phyloP scores from a whole-genome alignment of 2,329 filamentous ascomycete species.

The Monilinia aucupariae region DNA sequence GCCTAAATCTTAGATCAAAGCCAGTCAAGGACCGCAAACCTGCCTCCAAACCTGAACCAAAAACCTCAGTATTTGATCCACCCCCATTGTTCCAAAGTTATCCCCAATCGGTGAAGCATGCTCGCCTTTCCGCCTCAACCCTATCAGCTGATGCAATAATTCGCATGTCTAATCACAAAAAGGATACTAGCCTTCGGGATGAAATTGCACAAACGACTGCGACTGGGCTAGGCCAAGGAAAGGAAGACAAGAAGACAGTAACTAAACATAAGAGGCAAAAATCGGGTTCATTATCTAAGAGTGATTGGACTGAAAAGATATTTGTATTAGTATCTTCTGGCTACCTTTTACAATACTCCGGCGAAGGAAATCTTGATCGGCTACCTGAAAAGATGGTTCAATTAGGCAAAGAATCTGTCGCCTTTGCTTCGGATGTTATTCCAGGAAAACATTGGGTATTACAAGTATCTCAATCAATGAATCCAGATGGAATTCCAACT shows the following conservation, averaged over 20 bases:
- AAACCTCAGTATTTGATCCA: conserved; percentile 49
- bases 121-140: conserved; percentile 60
- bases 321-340: conserved; percentile 66
- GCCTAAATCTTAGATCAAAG: conserved; percentile 28
- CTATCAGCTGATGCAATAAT: conserved; percentile 65
- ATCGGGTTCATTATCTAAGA: conserved; percentile 37
- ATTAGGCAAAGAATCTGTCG: conserved; percentile 68
- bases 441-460: conserved; percentile 76
- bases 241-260: conserved; percentile 37
- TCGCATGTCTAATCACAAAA: conserved; percentile 49
- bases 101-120: conserved; percentile 74
- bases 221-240: conserved; percentile 18
- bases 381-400: conserved; percentile 69
- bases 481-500: conserved; percentile 48
- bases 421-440: conserved; percentile 74
- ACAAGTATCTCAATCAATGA: conserved; percentile 64
- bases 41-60: conserved; percentile 18
- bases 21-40: conserved; percentile 25
- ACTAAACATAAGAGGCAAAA: conserved; percentile 38
- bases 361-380: conserved; percentile 64
- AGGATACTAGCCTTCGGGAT: conserved; percentile 42
- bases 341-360: conserved; percentile 68
- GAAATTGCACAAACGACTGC: conserved; percentile 34
- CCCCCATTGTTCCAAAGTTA: conserved; percentile 84
- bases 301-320: conserved; percentile 66